phyloP scores from a whole-genome alignment of 2,329 filamentous ascomycete species.

The Penicillium glabrum region DNA sequence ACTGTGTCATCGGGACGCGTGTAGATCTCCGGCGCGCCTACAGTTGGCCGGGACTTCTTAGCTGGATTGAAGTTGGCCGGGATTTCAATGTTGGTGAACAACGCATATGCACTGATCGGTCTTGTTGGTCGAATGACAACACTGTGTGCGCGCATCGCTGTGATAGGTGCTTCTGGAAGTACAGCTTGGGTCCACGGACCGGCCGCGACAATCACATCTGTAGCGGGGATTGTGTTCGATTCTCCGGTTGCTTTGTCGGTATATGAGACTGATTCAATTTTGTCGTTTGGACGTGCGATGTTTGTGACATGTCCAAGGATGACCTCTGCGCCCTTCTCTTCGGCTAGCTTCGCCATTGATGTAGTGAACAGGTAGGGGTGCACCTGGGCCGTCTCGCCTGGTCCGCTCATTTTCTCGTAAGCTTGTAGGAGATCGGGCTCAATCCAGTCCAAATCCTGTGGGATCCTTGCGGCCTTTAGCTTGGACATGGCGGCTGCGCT shows the following conservation, averaged over 20 bases:
- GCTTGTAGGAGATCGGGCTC: slow-evolving; percentile 62
- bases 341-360: slow-evolving; percentile 73
- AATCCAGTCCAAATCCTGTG: slow-evolving; percentile 82
- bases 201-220: slow-evolving; percentile 60
- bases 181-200: slow-evolving; percentile 62
- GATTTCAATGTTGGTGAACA: slow-evolving; percentile 81
- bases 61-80: slow-evolving; percentile 59
- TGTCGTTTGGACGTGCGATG: slow-evolving; percentile 58
- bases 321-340: slow-evolving; percentile 67
- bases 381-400: slow-evolving; percentile 83
- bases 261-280: slow-evolving; percentile 65
- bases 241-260: slow-evolving; percentile 52
- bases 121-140: slow-evolving; percentile 60
- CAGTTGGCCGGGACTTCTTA: slow-evolving; percentile 55
- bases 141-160: slow-evolving; percentile 61
- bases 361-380: slow-evolving; percentile 91
- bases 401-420: slow-evolving; percentile 83
- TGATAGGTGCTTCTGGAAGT: slow-evolving; percentile 57
- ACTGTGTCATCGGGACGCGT: slow-evolving; percentile 84
- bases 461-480: slow-evolving; percentile 62
- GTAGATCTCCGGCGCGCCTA: slow-evolving; percentile 89
- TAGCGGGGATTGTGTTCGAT: slow-evolving; percentile 54
- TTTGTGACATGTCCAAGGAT: slow-evolving; percentile 67
- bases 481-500: slow-evolving; percentile 51
- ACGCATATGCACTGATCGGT: slow-evolving; percentile 50